These are phyloP conservation scores for Porogramme epimiltina DNA, from an alignment of 1,284 basidiomycete genomes.

Conservation along the genomic window DNA sequence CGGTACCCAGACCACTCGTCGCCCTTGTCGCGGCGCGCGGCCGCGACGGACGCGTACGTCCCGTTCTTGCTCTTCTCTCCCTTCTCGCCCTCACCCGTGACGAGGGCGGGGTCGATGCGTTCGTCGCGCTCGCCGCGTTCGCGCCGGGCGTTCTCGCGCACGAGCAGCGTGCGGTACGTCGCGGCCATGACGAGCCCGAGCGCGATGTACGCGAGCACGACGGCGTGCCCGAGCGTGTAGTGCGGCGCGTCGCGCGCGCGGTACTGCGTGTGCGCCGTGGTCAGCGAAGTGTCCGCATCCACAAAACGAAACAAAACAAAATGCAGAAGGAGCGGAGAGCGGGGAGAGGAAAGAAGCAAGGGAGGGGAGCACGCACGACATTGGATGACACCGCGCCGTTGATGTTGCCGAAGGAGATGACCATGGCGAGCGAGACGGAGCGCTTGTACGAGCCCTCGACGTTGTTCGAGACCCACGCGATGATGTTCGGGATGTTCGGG, in stretches of 20 bases:
- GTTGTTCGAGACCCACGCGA: slow-evolving; percentile 74
- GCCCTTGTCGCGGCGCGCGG: slow-evolving; percentile 40
- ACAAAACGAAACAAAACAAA: background rate
- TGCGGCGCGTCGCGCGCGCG: slow-evolving; percentile 38
- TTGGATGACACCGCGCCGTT: slow-evolving; percentile 50
- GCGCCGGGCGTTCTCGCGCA: slow-evolving; percentile 44
- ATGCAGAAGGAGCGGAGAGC: background rate
- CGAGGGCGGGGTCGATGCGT: slow-evolving; percentile 39
- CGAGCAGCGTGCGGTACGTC: slow-evolving; percentile 38
- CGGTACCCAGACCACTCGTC: slow-evolving; percentile 42
- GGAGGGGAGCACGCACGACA: slow-evolving; percentile 36
- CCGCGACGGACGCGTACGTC: slow-evolving; percentile 34
- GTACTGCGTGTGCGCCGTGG: slow-evolving; percentile 10
- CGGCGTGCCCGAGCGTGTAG: slow-evolving; percentile 52
- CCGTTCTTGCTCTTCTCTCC: slow-evolving; percentile 34
- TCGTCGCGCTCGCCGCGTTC: slow-evolving; percentile 51
- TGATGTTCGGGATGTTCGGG: slow-evolving; percentile 69
- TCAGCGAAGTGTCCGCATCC: background rate
- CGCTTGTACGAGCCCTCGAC: slow-evolving; percentile 60
- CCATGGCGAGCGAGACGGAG: slow-evolving; percentile 44
- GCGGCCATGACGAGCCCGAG: slow-evolving; percentile 46
- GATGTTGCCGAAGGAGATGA: slow-evolving; percentile 45
- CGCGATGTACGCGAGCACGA: slow-evolving; percentile 50
- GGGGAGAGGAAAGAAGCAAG: too few relatives aligned
- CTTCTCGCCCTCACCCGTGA: slow-evolving; percentile 28